A percentile compares a stretch with the other conserved stretches of the same genome.
Conservation (phyloP, 805 yeast species). For the Metschnikowia hibisci region DNA sequence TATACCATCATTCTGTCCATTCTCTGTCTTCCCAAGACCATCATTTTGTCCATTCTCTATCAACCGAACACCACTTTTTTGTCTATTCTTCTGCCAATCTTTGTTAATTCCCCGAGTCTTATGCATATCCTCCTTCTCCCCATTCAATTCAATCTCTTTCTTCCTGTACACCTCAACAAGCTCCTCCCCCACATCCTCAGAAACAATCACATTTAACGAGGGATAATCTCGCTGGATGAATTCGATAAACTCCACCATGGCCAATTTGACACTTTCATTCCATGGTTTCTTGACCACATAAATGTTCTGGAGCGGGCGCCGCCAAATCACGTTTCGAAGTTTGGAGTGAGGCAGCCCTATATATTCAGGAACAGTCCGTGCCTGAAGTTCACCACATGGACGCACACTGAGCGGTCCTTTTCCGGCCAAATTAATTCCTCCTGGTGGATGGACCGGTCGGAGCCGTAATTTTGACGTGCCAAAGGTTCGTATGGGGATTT, state of each 20-base stretch:
- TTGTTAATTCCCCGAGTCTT: no score
- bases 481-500: background rate
- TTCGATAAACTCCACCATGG: constrained; percentile 61
- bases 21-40: constrained; percentile 19
- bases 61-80: no score
- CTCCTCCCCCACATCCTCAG: constrained; percentile 71
- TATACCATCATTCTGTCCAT: background rate
- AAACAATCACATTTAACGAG: constrained; percentile 71
- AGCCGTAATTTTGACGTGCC: background rate
- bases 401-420: constrained; percentile 5
- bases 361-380: constrained; percentile 44
- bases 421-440: background rate
- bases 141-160: constrained; percentile 7
- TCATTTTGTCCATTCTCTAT: no score
- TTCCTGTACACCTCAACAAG: constrained; percentile 26
- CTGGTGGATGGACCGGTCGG: background rate
- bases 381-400: constrained; percentile 11
- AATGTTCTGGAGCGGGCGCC: constrained; percentile 67
- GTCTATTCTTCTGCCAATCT: no score
- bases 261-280: constrained; percentile 58
- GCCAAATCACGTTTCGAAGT: constrained; percentile 65
- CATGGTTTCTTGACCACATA: constrained; percentile 83
- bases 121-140: no score
- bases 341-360: constrained; percentile 55
- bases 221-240: constrained; percentile 64